Evolutionary conservation across 2,329 filamentous ascomycete genomes (phyloP).

Genomic region (Periconia macrospinosa): DNA sequence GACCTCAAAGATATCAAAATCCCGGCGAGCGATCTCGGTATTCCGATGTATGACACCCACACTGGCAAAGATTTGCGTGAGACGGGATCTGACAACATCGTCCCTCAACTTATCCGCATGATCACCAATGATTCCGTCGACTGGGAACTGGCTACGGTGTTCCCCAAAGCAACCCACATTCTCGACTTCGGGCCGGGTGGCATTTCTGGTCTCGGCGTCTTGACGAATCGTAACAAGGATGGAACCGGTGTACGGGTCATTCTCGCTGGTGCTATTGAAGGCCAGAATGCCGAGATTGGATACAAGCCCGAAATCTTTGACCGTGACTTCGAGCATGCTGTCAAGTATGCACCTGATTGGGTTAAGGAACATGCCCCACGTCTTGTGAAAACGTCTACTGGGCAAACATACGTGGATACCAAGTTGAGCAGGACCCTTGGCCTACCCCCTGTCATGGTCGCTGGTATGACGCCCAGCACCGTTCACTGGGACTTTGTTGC

Average conservation of each 20-base stretch:
- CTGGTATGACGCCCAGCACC: slow-evolving; percentile 54
- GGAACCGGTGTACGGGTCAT: slow-evolving; percentile 97
- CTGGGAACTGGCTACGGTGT: slow-evolving; percentile 93
- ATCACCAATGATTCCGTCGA: slow-evolving; percentile 93
- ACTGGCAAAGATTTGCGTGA: slow-evolving; percentile 82
- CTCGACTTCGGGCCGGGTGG: slow-evolving; percentile 96
- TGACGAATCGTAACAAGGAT: slow-evolving; percentile 99
- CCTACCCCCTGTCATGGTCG: slow-evolving; percentile 51
- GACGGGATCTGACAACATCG: slow-evolving; percentile 70
- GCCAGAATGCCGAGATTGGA: slow-evolving; percentile 85
- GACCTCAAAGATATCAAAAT: slow-evolving; percentile 85
- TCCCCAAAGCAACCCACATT: slow-evolving; percentile 88
- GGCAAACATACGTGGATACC: slow-evolving; percentile 91
- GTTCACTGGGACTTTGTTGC: slow-evolving; percentile 55
- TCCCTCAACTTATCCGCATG: slow-evolving; percentile 84
- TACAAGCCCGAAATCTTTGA: slow-evolving; percentile 99
- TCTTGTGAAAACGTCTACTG: slow-evolving; percentile 84
- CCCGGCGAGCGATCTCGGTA: slow-evolving; percentile 70
- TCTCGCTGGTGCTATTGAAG: slow-evolving; percentile 88
- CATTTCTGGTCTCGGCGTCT: slow-evolving; percentile 90
- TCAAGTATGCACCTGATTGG: slow-evolving; percentile 96
- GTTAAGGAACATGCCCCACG: slow-evolving; percentile 96
- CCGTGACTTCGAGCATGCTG: slow-evolving; percentile 89
- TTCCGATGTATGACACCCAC: slow-evolving; percentile 79
- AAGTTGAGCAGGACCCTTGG: slow-evolving; percentile 61